These are phyloP conservation scores for Nitzschia putrida DNA, from an alignment of 108 stramenopile genomes.

Conservation along the genomic window DNA sequence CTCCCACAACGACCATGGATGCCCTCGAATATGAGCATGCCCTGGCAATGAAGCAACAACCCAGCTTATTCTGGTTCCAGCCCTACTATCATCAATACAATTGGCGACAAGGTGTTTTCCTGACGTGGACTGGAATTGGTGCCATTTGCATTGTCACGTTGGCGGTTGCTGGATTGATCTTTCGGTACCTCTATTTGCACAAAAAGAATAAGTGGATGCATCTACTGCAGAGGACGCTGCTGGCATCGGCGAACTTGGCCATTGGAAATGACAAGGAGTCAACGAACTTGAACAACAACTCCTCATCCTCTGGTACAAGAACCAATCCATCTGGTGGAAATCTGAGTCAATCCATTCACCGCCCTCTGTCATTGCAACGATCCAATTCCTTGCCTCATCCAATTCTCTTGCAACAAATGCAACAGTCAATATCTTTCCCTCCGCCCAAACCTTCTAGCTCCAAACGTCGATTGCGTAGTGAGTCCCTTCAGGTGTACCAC, in stretches of 20 bases:
- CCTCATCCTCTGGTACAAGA: no score
- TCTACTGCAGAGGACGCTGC: conserved; percentile 2
- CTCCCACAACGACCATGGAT: no score
- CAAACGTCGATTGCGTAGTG: conserved; percentile 8
- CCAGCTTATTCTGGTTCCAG: no score
- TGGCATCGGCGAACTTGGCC: not conserved
- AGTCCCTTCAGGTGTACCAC: not conserved
- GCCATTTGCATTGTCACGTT: conserved; percentile 8
- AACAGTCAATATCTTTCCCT: no score
- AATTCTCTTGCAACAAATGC: not conserved
- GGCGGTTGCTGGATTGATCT: conserved; percentile 6
- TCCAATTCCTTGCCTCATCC: conserved; percentile 17
- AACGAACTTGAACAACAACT: no score
- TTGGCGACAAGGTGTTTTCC: conserved; percentile 16
- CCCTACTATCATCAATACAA: not conserved
- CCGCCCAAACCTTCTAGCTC: not conserved
- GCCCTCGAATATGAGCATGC: no score
- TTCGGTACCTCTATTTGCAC: conserved; percentile 24
- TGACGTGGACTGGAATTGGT: conserved; percentile 31
- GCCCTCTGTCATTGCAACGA: conserved; percentile 2
- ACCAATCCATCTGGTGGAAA: no score
- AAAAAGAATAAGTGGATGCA: conserved; percentile 33
- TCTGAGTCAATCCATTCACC: no score
- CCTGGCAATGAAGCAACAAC: no score
- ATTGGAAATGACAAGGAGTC: no score